phyloP scores from a whole-genome alignment of 768 basidiomycete species.

The Phylloporus rhodoxanthus region DNA sequence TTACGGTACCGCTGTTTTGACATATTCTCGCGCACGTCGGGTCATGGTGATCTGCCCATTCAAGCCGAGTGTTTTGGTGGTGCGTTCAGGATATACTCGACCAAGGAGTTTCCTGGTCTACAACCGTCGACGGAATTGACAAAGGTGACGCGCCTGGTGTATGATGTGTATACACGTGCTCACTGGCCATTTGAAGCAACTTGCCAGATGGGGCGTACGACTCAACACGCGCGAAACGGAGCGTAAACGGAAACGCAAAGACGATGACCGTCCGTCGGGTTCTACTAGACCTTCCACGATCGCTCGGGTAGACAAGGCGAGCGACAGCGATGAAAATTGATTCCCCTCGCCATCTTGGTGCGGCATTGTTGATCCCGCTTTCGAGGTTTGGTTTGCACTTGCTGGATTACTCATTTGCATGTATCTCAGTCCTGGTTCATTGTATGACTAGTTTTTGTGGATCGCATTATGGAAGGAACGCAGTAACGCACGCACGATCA shows the following conservation, averaged over 20 bases:
- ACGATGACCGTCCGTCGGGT: constrained; percentile 4
- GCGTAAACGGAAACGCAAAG: constrained; percentile 33
- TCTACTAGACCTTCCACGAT: constrained; percentile 4
- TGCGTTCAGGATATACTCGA: constrained; percentile 63
- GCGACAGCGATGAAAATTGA: constrained; percentile 25
- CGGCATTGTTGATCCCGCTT: not conserved
- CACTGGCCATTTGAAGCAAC: constrained; percentile 24
- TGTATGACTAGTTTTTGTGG: constrained; percentile 15
- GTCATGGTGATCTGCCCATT: constrained; percentile 34
- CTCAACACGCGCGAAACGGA: constrained; percentile 34
- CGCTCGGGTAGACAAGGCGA: constrained; percentile 10
- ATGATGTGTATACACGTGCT: not conserved
- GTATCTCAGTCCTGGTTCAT: constrained; percentile 1
- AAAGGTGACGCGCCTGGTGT: constrained; percentile 38
- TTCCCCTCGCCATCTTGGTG: not conserved
- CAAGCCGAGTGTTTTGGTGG: constrained; percentile 66
- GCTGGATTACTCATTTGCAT: constrained; percentile 5
- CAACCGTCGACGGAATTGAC: constrained; percentile 65
- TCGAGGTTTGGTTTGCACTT: constrained; percentile 4
- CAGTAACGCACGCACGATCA: not conserved
- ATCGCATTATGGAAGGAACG: constrained; percentile 3
- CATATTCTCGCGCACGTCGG: constrained; percentile 38
- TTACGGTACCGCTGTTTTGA: constrained; percentile 71
- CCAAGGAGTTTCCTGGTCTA: constrained; percentile 70
- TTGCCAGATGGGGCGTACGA: constrained; percentile 31